Evolutionary conservation across 768 basidiomycete species (phyloP).

Genomic region (Hericium coralloides): DNA sequence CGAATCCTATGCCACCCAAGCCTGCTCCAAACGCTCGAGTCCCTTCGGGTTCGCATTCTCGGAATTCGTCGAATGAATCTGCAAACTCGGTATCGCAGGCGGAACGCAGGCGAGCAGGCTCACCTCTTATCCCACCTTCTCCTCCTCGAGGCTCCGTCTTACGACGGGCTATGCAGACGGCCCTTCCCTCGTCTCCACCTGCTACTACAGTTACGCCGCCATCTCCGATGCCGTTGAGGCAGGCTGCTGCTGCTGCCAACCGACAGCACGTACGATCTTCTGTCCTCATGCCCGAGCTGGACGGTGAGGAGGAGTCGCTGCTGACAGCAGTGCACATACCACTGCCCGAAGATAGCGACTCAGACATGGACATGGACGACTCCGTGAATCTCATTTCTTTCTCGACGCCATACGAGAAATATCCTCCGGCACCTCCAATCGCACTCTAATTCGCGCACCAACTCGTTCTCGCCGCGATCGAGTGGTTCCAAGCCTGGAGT

Average conservation of each 20-base stretch:
- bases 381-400: constrained; percentile 63
- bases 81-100: constrained; percentile 4
- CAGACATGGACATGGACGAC: constrained; percentile 45
- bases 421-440: constrained; percentile 29
- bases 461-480: constrained; percentile 49
- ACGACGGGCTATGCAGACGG: constrained; percentile 24
- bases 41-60: constrained; percentile 7
- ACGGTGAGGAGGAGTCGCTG: constrained; percentile 29
- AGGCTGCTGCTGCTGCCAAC: background rate
- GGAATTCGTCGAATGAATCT: constrained; percentile 13
- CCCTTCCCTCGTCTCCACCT: constrained; percentile 25
- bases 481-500: constrained; percentile 30
- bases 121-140: constrained; percentile 16
- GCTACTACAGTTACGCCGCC: constrained; percentile 8
- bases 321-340: constrained; percentile 66
- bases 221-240: constrained; percentile 3
- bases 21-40: constrained; percentile 3
- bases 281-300: constrained; percentile 30
- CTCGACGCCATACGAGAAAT: constrained; percentile 52
- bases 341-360: constrained; percentile 67
- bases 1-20: constrained; percentile 13
- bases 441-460: constrained; percentile 29
- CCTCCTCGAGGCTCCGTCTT: constrained; percentile 20
- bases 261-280: constrained; percentile 3
- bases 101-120: constrained; percentile 5